phyloP scores from a whole-genome alignment of 139 green algal species.

The Eudorina sp. region DNA sequence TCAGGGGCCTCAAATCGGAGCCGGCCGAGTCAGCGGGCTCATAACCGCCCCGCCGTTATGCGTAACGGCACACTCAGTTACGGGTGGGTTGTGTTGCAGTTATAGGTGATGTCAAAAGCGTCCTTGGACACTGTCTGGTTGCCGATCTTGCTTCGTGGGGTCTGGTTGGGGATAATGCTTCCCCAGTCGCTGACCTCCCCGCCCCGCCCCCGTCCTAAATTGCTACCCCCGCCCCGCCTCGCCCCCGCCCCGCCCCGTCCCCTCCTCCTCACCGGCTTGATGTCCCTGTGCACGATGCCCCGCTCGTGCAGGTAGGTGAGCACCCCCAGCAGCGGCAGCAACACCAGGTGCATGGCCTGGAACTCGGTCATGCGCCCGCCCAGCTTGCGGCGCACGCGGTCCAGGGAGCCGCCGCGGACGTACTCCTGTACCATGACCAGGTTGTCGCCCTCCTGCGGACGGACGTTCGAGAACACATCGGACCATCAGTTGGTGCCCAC shows the following conservation, averaged over 20 bases:
- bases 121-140: background rate
- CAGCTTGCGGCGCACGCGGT: constrained; percentile 45
- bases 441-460: constrained; percentile 8
- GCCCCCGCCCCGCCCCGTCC: too few relatives aligned
- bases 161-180: background rate
- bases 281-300: constrained; percentile 28
- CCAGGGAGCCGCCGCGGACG: constrained; percentile 57
- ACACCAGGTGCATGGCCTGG: constrained; percentile 62
- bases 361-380: constrained; percentile 60
- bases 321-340: constrained; percentile 60
- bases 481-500: too few relatives aligned
- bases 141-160: background rate
- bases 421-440: constrained; percentile 63
- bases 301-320: constrained; percentile 52
- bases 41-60: too few relatives aligned
- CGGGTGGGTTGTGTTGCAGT: background rate
- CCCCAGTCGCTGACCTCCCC: too few relatives aligned
- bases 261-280: constrained; percentile 27
- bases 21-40: background rate
- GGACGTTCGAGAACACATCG: too few relatives aligned
- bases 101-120: background rate
- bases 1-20: too few relatives aligned
- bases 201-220: too few relatives aligned
- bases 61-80: background rate
- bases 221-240: background rate